Base-by-base conservation (phyloP, 2,329 filamentous ascomycete genomes). In the Blastomyces gilchristii region DNA sequence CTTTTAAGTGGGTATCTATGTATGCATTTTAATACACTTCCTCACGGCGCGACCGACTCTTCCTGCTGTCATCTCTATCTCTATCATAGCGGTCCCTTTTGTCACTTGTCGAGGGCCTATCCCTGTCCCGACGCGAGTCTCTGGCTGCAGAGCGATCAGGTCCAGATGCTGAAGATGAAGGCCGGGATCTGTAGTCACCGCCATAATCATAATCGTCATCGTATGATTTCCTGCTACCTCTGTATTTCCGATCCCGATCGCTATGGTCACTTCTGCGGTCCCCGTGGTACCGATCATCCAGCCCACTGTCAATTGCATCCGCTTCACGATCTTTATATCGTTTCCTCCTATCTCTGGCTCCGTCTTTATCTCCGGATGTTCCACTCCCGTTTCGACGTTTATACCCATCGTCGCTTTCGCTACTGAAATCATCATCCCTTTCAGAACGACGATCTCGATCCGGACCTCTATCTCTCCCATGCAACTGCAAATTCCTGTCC, bases 401-500 rank as follows among this genome's bases (percentile, higher is more conserved):
- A 63, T 73, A 74, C 25, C 72, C 72, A 59, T 73, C 69, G 61
- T 73, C 69, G 61, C 68, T 66, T 54, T 73, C 18, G 37, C 7
- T 71, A 63, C 71, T 68, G 60, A 71, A 69, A 14, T 73, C 68
- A 60, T 75, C 71, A 60, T 76, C 72, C 58, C 73, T 69, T 59
- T 73, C 71, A 62, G 68, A 71, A 37, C 62, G 60, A 7, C 61
- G 62, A 63, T 74, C 69, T 45, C 71, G 70, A 61, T 76, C 73
- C 60, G 67, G 69, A 63, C 72, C 73, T 6, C 22, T 45, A 28
- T 43, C 43, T 43, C 76, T 71, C 14, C 72, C 72, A 64, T 69
- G 74, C 66, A 71, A 75, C 61, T 75, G 74, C 60, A 78, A 67
- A 63, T 79, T 79, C 60, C 73, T 72, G 69, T 80, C 75, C 63